Evolutionary conservation across 805 yeast species (phyloP), one percentile per base, ranked within the genome.

Genomic region (Yarrowia sp.): DNA sequence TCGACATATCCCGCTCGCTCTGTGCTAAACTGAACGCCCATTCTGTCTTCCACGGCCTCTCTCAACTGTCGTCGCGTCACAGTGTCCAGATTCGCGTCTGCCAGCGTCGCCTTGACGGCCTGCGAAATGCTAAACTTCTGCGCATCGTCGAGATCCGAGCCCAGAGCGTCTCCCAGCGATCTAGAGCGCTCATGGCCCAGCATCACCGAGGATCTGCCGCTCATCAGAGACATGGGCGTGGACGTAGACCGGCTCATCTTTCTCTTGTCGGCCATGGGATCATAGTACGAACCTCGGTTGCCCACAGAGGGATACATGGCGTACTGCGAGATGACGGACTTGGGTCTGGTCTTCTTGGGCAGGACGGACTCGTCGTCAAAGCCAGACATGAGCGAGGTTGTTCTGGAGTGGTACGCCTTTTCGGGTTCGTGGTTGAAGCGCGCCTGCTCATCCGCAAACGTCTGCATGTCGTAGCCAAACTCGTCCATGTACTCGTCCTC

Each of bases 31-130:
- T 68, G 68, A 8, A 73, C 68, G 19, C 74, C 76, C 39, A 73
- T 66, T 16, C 71, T 62, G 53, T 74, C 77, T 35, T 72, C 74
- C 13, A 74, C 74, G 65, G 70, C 71, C 22, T 68, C 70, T 8
- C 77, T 65, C 18, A 74, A 67, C 64, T 73, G 75, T 12, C 70
- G 62, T 41, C 72, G 66, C n/a, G 77, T 74, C 72, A 71, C 72
- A 16, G 68, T 66, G 18, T 73, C 75, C 42, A 74, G 62, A 63
- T 74, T 75, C 2, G 74, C 69, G n/a, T n/a, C n/a, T n/a, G 55
- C 55, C 2, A 31, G 38, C 10, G 75, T 74, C 42, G 67, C 69
- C 35, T 65, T 67, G 27, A 74, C 68, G 7, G 75, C 71, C 8
- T 68, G 66, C 6, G 72, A 64, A 21, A 73, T 67, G 49, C 67